Base-by-base conservation (phyloP, 805 yeast genomes). In the Saturnispora sanitii region DNA sequence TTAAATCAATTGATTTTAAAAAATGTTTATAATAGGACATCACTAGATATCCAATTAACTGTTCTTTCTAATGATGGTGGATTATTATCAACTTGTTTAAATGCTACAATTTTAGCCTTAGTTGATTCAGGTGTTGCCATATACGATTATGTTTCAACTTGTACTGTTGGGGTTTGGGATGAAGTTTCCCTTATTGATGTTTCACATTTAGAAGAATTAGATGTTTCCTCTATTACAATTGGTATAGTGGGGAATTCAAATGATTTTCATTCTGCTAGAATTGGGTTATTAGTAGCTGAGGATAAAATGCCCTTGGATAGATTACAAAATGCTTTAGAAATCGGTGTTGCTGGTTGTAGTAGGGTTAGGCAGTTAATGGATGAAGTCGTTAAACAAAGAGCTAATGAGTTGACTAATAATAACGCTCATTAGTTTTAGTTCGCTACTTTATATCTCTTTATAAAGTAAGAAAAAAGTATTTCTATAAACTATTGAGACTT, bases 61-160 rank as follows among this genome's bases (percentile, higher is more conserved):
- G 87, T 92, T 0, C 65, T 92, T 40, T 77, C 86, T 12, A 85
- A 86, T 53, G 98, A 92, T 54, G 98, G 98, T 29, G 95, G 95
- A 0, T 56, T 90, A 20, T 59, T 90, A 47, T 75, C 95, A 0
- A 70, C 82, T 1, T 75, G 92, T 49, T 70, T 85, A 33, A 92
- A 92, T 56, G 84, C 96, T 8, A 74, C 84, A 33, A 85, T 96
- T 1, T 64, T 92, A 51, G 96, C 95, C 0, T 67, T 92, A 33
- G 77, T 92, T 26, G 97, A 92, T 61, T 96, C 97, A 2, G 97
- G 97, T 37, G 79, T 92, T 35, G 82, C 96, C 4, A 79, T 92
- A 81, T 82, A 81, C 55, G 97, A 92, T 57, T 88, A 85, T 56
- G 81, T 90, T 13, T 74, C 86, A 41, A 77, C 94, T 1, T 73